Evolutionary conservation across 1,139 yeast species (phyloP).

Genomic region (Wickerhamomyces sp.): DNA sequence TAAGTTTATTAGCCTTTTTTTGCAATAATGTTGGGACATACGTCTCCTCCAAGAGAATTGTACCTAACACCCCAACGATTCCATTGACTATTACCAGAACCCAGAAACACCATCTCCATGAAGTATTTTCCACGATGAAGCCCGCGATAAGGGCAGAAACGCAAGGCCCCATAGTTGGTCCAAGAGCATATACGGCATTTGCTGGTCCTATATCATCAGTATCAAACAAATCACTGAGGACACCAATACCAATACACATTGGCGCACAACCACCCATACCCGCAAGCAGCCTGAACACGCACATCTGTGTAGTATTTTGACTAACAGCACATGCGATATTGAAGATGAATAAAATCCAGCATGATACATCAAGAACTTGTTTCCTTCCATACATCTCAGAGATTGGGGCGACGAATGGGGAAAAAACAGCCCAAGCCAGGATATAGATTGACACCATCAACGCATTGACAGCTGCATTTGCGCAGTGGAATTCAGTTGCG

Average conservation of each 20-base stretch:
- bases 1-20: constrained; percentile 40
- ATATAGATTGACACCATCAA: constrained; percentile 55
- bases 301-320: constrained; percentile 47
- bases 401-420: constrained; percentile 55
- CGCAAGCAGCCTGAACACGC: constrained; percentile 54
- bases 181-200: constrained; percentile 51
- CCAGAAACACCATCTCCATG: constrained; percentile 63
- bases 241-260: constrained; percentile 62
- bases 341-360: constrained; percentile 47
- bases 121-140: constrained; percentile 40
- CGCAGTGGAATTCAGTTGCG: constrained; percentile 37
- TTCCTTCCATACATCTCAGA: constrained; percentile 57
- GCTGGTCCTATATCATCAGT: constrained; percentile 50
- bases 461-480: constrained; percentile 36
- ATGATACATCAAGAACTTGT: constrained; percentile 44
- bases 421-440: constrained; percentile 60
- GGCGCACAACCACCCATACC: constrained; percentile 65
- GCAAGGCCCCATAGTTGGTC: constrained; percentile 59
- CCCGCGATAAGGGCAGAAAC: constrained; percentile 48
- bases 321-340: constrained; percentile 56
- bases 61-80: constrained; percentile 39
- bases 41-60: constrained; percentile 46
- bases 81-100: constrained; percentile 52
- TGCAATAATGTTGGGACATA: constrained; percentile 52
- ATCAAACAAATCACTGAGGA: constrained; percentile 56